These are phyloP conservation scores for Yarrowia keelungensis DNA, from an alignment of 805 yeast genomes.

Conservation along the genomic window DNA sequence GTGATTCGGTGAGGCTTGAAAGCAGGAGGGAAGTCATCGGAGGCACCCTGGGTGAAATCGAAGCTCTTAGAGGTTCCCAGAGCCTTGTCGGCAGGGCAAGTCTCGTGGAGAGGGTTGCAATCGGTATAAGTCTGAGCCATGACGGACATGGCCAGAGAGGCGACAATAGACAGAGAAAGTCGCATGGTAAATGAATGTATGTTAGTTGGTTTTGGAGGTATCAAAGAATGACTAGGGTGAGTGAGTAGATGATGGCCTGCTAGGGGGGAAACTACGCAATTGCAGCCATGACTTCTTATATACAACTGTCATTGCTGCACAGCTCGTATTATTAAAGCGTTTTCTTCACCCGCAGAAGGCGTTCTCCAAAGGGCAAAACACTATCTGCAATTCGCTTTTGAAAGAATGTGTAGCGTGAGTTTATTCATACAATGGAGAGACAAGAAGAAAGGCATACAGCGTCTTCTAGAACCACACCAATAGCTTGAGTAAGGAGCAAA, in stretches of 20 bases:
- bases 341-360: too few species aligned
- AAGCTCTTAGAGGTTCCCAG: slow-evolving; percentile 62
- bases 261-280: not conserved
- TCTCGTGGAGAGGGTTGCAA: slow-evolving; percentile 57
- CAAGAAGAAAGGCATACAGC: too few species aligned
- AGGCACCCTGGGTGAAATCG: slow-evolving; percentile 57
- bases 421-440: too few species aligned
- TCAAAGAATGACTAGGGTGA: slow-evolving; percentile 28
- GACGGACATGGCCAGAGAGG: slow-evolving; percentile 25
- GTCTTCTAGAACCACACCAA: too few species aligned
- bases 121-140: slow-evolving; percentile 47
- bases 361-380: too few species aligned
- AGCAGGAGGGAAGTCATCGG: slow-evolving; percentile 52
- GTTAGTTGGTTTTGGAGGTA: not conserved
- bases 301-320: too few species aligned
- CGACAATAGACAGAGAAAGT: slow-evolving; percentile 14
- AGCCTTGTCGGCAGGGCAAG: slow-evolving; percentile 65
- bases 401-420: too few species aligned
- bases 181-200: slow-evolving; percentile 15
- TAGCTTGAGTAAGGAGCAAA: not conserved
- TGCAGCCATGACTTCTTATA: too few species aligned
- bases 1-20: slow-evolving; percentile 52
- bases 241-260: not conserved
- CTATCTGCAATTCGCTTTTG: too few species aligned
- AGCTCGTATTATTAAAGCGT: too few species aligned